phyloP scores from a whole-genome alignment of 257 asterid genomes.

The Ilex asprella region DNA sequence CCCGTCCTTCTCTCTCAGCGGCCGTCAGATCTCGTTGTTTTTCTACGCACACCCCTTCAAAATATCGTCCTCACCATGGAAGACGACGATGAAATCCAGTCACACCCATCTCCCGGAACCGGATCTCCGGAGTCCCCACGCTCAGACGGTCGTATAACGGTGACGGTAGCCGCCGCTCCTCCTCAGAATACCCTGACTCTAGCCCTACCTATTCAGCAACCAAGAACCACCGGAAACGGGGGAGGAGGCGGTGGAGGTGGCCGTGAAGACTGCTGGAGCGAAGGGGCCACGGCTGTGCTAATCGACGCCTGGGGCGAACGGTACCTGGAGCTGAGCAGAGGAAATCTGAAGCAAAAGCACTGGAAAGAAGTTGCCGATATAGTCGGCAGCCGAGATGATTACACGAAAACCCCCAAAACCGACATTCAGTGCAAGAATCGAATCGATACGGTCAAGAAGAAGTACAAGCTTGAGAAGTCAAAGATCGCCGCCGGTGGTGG shows the following conservation, averaged over 20 bases:
- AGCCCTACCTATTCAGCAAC: slow-evolving; percentile 60
- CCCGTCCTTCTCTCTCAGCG: background rate
- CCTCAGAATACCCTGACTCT: slow-evolving; percentile 44
- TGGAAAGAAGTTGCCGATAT: slow-evolving; percentile 87
- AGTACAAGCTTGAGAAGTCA: slow-evolving; percentile 79
- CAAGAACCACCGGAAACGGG: slow-evolving; percentile 17
- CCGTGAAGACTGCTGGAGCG: slow-evolving; percentile 96
- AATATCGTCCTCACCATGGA: slow-evolving; percentile 30
- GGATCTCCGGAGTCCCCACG: slow-evolving; percentile 32
- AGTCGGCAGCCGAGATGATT: slow-evolving; percentile 54
- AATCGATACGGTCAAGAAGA: slow-evolving; percentile 88
- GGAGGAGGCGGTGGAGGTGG: slow-evolving; percentile 16
- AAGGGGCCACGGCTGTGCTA: slow-evolving; percentile 65
- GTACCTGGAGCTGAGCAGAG: slow-evolving; percentile 73
- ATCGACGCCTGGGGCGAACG: slow-evolving; percentile 91
- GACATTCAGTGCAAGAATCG: slow-evolving; percentile 93
- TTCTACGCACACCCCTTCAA: slow-evolving; percentile 3
- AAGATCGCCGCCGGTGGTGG: slow-evolving; percentile 57
- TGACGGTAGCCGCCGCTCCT: slow-evolving; percentile 60
- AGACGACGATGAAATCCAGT: slow-evolving; percentile 59
- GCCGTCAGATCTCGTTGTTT: slow-evolving; percentile 13
- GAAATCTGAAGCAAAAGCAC: slow-evolving; percentile 84
- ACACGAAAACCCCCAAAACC: slow-evolving; percentile 53
- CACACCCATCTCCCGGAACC: slow-evolving; percentile 29
- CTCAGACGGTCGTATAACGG: slow-evolving; percentile 62